These are phyloP conservation scores for Zelopaecilomyces penicillatus DNA, from an alignment of 2,329 filamentous ascomycete genomes.

Conservation along the genomic window DNA sequence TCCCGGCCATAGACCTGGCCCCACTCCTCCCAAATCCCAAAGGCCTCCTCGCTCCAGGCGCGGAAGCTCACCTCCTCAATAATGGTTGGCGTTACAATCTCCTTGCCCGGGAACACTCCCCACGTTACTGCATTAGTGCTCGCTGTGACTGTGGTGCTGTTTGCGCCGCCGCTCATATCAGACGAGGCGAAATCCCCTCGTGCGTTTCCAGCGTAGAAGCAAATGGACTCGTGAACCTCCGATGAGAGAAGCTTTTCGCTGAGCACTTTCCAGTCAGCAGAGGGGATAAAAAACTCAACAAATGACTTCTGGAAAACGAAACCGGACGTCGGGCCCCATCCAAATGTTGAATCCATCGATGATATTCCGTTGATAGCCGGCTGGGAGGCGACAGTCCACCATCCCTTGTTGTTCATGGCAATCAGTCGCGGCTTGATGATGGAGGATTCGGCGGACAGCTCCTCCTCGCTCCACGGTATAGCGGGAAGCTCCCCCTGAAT, in stretches of 20 bases:
- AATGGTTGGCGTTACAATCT: conserved; percentile 93
- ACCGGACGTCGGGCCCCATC: conserved; percentile 86
- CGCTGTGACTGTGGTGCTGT: conserved; percentile 27
- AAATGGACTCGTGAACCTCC: conserved; percentile 58
- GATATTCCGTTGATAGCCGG: conserved; percentile 82
- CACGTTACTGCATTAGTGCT: conserved; percentile 92
- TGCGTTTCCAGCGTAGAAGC: conserved; percentile 80
- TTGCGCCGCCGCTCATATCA: conserved; percentile 35
- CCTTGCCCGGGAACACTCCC: conserved; percentile 91
- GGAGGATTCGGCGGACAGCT: conserved; percentile 72
- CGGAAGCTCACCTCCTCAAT: conserved; percentile 92
- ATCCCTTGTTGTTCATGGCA: conserved; percentile 68
- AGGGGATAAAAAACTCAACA: conserved; percentile 87
- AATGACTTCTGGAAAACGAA: conserved; percentile 99
- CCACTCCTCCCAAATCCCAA: conserved; percentile 94
- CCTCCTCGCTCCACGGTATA: conserved; percentile 91
- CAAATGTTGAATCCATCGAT: conserved; percentile 71
- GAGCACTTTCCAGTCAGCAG: conserved; percentile 61
- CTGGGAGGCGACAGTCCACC: conserved; percentile 96
- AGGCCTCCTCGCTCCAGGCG: conserved; percentile 93
- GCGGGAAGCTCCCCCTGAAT: conserved; percentile 70
- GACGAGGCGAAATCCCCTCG: conserved; percentile 71
- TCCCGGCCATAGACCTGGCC: conserved; percentile 73
- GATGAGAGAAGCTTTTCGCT: conserved; percentile 51
- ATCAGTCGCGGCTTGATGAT: conserved; percentile 72